Conservation (phyloP, 257 asterid genomes). For the Solanum virginianum region DNA sequence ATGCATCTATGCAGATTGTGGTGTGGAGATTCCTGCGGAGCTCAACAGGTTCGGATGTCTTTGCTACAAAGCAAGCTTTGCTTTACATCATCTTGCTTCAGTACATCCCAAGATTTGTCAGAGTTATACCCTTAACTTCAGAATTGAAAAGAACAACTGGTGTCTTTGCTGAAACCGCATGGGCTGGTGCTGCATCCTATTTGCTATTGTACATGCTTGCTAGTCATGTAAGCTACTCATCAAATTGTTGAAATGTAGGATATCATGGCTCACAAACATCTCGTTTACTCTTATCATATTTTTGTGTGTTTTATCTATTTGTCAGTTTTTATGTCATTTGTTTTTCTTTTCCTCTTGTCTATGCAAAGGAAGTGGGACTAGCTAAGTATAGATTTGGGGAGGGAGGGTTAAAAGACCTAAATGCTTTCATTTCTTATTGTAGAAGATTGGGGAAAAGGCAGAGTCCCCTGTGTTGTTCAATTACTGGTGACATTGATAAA, state of each 20-base stretch:
- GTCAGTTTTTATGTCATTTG: neutral
- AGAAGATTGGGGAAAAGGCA: neutral
- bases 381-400: neutral
- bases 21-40: constrained; percentile 87
- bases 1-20: constrained; percentile 53
- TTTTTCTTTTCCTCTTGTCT: neutral
- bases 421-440: neutral
- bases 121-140: constrained; percentile 70
- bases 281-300: neutral
- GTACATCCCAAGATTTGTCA: constrained; percentile 69
- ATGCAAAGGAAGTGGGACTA: neutral
- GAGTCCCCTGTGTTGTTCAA: neutral
- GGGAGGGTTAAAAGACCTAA: neutral
- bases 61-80: constrained; percentile 73
- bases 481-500: neutral
- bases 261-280: neutral
- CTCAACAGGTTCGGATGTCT: constrained; percentile 89
- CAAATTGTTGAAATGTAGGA: neutral
- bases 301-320: neutral
- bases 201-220: constrained; percentile 97
- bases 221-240: constrained; percentile 74
- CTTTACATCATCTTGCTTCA: constrained; percentile 74
- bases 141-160: constrained; percentile 97
- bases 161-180: constrained; percentile 98
- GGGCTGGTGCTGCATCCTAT: constrained; percentile 99